Base-by-base conservation (phyloP, 768 basidiomycete species). In the Amanita phalloides region DNA sequence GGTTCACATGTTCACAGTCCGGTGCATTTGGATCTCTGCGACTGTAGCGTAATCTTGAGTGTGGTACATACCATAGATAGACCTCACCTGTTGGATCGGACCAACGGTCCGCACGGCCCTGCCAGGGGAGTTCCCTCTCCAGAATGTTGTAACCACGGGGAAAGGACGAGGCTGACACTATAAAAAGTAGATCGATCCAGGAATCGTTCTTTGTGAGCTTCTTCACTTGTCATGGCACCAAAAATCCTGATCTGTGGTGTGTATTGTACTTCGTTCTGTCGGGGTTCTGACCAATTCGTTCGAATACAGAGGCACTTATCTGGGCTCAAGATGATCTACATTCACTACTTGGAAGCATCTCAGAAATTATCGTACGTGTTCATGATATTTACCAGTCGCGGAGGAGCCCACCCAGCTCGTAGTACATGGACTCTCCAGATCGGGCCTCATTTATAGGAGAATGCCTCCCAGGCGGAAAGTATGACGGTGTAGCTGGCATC, bases 241-340 rank as follows among this genome's bases (percentile, higher is more conserved):
- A 64, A 64, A 23, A 50, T 72, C 26, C 58, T 72, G 38, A 68
- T 72, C 48, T 72, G 71, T 62, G 67, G 71, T 70, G 50, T 58
- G 66, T 56, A 10, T 20, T 41, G 13, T 8, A 13, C 45, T 49
- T 23, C 37, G 9, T 44, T 33, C 46, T 11, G 41, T 20, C n/a
- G 3, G n/a, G 20, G 35, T 32, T 38, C 33, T 6, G 47, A 42
- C 28, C 37, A 17, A 17, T 5, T 45, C 14, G 14, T 48, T 17
- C 47, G 25, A 33, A 33, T 30, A 14, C 59, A 88, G 88, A 81
- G 48, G 67, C 79, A 54, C 78, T 92, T 52, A 75, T 84, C 28
- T 93, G 90, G 90, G 88, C 90, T 0, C 80, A 86, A 54, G 74
- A 87, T 23, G 87, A 93, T 53, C 72, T 82, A 49, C 68, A 81